Percentiles rank a stretch among this genome's conserved stretches.
phyloP scores from a whole-genome alignment of 805 yeast genomes.

The Wickerhamiella qilinensis region DNA sequence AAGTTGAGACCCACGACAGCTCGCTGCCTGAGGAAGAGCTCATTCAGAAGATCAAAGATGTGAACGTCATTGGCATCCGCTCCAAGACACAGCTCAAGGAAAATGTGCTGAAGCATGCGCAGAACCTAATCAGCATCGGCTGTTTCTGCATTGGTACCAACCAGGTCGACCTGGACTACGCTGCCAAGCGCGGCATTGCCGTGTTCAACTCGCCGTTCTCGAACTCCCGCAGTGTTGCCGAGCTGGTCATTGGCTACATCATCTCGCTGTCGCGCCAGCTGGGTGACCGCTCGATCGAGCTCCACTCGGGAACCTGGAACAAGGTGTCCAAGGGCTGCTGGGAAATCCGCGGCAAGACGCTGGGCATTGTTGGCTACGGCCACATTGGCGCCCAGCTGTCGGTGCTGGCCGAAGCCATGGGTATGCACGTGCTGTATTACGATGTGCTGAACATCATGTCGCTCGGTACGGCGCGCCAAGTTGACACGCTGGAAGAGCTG shows the following conservation, averaged over 20 bases:
- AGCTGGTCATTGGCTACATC: conserved; percentile 88
- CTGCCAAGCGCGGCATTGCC: conserved; percentile 85
- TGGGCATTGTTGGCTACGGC: conserved; percentile 95
- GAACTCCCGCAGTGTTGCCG: conserved; percentile 96
- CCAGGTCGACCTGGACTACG: conserved; percentile 85
- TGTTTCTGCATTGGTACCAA: conserved; percentile 99
- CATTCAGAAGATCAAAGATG: conserved; percentile 82
- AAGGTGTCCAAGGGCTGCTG: conserved; percentile 89
- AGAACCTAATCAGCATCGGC: conserved; percentile 78
- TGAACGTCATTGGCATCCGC: conserved; percentile 95
- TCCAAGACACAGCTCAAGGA: conserved; percentile 85
- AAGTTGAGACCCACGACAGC: conserved; percentile 83
- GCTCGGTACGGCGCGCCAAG: conserved; percentile 92
- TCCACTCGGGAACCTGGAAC: conserved; percentile 97
- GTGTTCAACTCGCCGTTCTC: conserved; percentile 98
- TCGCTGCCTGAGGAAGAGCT: conserved; percentile 85
- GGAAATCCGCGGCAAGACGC: conserved; percentile 97
- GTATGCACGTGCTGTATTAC: conserved; percentile 90
- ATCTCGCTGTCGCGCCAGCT: conserved; percentile 89
- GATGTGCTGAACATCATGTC: conserved; percentile 90
- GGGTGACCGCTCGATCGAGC: conserved; percentile 89
- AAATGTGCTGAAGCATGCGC: conserved; percentile 67
- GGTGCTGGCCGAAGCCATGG: conserved; percentile 93
- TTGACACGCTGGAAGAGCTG: conserved; percentile 66
- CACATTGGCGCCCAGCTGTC: conserved; percentile 96